Evolutionary conservation across 768 basidiomycete species (phyloP).

Genomic region (Tylopilus rubrobrunneus): DNA sequence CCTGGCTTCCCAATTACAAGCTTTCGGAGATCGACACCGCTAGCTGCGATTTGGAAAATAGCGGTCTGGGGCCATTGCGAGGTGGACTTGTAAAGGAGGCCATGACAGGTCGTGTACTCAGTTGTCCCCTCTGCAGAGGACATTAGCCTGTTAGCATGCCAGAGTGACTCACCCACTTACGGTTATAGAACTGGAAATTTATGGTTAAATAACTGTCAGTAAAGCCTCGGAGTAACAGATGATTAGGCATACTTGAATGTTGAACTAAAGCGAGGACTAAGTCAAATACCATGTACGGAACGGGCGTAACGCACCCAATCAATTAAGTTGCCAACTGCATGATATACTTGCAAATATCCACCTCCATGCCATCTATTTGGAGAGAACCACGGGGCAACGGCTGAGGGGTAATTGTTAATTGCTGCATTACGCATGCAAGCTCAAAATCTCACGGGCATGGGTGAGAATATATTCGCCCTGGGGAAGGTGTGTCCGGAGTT

Average conservation of each 20-base stretch:
- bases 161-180: slow-evolving; percentile 6
- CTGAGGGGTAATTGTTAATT: slow-evolving; percentile 13
- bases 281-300: neutral
- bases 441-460: slow-evolving; percentile 31
- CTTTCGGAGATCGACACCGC: slow-evolving; percentile 43
- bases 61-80: slow-evolving; percentile 56
- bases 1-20: slow-evolving; percentile 53
- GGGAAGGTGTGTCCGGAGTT: slow-evolving; percentile 30
- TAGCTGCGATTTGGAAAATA: slow-evolving; percentile 44
- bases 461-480: slow-evolving; percentile 29
- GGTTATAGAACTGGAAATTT: slow-evolving; percentile 20
- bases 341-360: slow-evolving; percentile 38
- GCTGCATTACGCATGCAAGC: too few relatives aligned
- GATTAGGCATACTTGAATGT: slow-evolving; percentile 32
- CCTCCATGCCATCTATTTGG: slow-evolving; percentile 32
- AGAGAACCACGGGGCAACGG: slow-evolving; percentile 44
- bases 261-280: slow-evolving; percentile 30
- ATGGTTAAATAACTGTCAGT: neutral
- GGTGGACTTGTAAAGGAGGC: slow-evolving; percentile 54
- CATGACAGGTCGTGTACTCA: slow-evolving; percentile 59
- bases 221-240: too few relatives aligned
- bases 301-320: slow-evolving; percentile 36
- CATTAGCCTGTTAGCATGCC: slow-evolving; percentile 23
- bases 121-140: slow-evolving; percentile 41
- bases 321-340: slow-evolving; percentile 37